Base-by-base conservation (phyloP, 306 rosid species). In the Trifolium pratense region DNA sequence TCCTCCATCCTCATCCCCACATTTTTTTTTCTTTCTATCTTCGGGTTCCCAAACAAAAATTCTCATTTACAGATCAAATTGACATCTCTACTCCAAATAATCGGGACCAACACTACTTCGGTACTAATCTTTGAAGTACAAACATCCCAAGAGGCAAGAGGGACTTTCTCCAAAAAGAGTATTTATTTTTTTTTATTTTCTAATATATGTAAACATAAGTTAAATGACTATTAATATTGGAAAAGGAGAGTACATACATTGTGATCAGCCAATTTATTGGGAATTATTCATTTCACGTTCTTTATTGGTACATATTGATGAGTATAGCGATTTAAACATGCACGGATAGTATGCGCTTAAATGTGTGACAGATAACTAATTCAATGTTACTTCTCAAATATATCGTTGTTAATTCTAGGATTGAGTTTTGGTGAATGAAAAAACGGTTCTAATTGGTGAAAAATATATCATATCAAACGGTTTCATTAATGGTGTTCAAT, bases 221-320 rank as follows among this genome's bases (percentile, higher is more conserved):
- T 57, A 57, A 56, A 52, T 52, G 14, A 9, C 14, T 9, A 52
- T 20, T 53, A 13, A 25, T 57, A 57, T 25, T 57, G 16, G 37
- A 25, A 12, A 34, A 26, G 25, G 37, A 14, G 36, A 13, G 63
- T 57, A 14, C 39, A 36, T 36, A 29, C 32, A 63, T 3, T 8
- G 64, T 48, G 16, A 61, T 46, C 9, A 7, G 9, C 70, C 37
- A 61, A 73, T 59, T 73, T 60, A 55, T 73, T 43, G 77, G 3
- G 63, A 16, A 60, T 60, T 62, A 74, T 74, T 74, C 40, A 62
- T 32, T 20, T 74, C 52, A 63, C 70, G 71, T 58, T 49, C 34
- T 48, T 49, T 63, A 8, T 74, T 63, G 71, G 71, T 32, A 34
- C 36, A 7, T 25, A 72, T 72, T 58, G 14, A 72, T 72, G 68